These are phyloP conservation scores for Pisolithus microcarpus DNA, from an alignment of 768 basidiomycete genomes.

Conservation along the genomic window DNA sequence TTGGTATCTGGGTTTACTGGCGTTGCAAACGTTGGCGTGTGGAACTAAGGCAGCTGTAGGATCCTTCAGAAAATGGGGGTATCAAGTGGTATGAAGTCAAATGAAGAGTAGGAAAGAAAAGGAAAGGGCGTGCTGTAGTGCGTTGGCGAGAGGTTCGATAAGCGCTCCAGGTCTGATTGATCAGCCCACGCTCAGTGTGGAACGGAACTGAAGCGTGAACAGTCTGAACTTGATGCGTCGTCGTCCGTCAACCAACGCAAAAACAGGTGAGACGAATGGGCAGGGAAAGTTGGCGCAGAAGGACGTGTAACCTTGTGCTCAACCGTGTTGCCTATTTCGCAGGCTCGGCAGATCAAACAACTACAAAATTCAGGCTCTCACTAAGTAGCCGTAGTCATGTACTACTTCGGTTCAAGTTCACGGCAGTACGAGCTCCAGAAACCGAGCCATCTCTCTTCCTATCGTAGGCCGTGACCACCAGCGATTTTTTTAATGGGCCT, in stretches of 20 bases:
- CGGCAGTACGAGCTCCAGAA: too few species aligned
- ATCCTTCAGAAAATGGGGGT: constrained; percentile 19
- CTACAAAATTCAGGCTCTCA: background rate
- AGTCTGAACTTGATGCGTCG: constrained; percentile 20
- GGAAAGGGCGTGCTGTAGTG: constrained; percentile 31
- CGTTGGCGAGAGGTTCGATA: constrained; percentile 30
- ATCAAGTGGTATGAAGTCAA: constrained; percentile 19
- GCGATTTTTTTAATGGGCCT: too few species aligned
- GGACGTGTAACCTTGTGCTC: constrained; percentile 6
- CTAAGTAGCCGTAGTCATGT: too few species aligned
- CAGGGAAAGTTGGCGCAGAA: constrained; percentile 5
- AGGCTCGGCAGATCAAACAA: constrained; percentile 17
- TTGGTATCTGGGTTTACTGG: constrained; percentile 13
- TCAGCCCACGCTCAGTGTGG: constrained; percentile 24
- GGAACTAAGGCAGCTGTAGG: constrained; percentile 1
- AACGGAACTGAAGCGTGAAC: constrained; percentile 23
- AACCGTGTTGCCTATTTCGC: constrained; percentile 18
- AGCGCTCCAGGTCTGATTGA: constrained; percentile 27
- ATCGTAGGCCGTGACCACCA: too few species aligned
- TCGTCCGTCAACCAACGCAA: constrained; percentile 31
- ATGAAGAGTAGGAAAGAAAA: constrained; percentile 29
- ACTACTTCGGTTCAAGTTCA: too few species aligned
- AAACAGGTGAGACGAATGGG: constrained; percentile 12
- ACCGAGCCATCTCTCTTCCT: too few species aligned
- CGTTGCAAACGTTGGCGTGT: constrained; percentile 8